Base-by-base conservation (phyloP, 371 early-diverging fungal genomes). In the Mucor irregularis region DNA sequence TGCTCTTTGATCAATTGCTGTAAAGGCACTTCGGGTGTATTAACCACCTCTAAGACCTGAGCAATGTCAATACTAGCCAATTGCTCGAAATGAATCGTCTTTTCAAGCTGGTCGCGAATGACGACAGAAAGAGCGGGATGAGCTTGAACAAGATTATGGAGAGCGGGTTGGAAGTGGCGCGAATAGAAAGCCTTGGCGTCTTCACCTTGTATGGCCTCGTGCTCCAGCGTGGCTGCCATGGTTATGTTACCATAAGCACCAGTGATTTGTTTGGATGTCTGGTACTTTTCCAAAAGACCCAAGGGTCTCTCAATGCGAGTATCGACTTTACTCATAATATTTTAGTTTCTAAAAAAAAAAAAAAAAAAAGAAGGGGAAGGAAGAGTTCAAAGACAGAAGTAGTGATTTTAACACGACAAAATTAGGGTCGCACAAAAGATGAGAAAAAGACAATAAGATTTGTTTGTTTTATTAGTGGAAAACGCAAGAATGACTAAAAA, bases 221-320 rank as follows among this genome's bases (percentile, higher is more conserved):
- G 66, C 1, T 51, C 38, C 6, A 78, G 16, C 19, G 6, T 14
- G 11, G 50, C 66, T 9, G 74, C 56, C 24, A 63, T 17, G 5
- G 38, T 59, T 21, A 74, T 68, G 6, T 54, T 64, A 1, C 78
- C 78, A 55, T 78, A 78, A 1, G 56, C 47, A 6, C 59, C 19
- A 1, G 51, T 53, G 7, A 78, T 26, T 1, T 64, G 55, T 11
- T 73, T 73, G 31, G 73, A 64, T 5, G 61, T 26, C 37, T 78
- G 78, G 30, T 69, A 78, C 28, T 73, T 78, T 38, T 78, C 75
- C 7, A 78, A 33, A 1, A 66, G 8, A 9, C 78, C 75, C 1
- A 78, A 54, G 13, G 31, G 35, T 30, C 64, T 42, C 37, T 37
- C 49, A 53, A 53, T 11, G 22, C 50, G 42, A 38, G 51, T 50